Evolutionary conservation across 345 rosid genomes (phyloP), one percentile per base, ranked within the genome.

Genomic region (Eucalyptus pauciflora): DNA sequence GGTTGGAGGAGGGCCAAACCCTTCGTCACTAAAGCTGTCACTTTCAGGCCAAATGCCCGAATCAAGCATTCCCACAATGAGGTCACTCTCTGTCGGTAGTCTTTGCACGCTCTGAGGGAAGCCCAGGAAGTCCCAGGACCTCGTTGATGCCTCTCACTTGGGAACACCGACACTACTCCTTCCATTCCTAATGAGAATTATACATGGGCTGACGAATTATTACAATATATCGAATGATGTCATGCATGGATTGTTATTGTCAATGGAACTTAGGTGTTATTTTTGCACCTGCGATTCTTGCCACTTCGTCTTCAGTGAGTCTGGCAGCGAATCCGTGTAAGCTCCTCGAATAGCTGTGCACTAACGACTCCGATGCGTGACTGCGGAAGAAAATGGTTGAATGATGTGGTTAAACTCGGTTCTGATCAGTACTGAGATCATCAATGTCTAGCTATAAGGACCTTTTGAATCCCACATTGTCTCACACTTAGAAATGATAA

Each of bases 41-140:
- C 89, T 71, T 81, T 90, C 92, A 1, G 92, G 94, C 92, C 92
- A 92, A 17, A 92, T 88, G 60, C 90, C 88, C 46, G 93, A 89
- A 90, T 90, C 93, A 4, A 92, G 62, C 87, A 91, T 41, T 16
- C 91, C 92, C 29, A 92, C 89, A 50, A 92, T 16, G 15, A 91
- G 89, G 52, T 86, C 85, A 13, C 88, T 91, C 27, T 90, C 91
- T 4, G 80, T 17, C 41, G 90, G 13, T 27, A 52, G 58, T n/a
- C 29, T 60, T 58, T 49, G 76, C 7, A 62, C 85, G 50, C 81
- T 60, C 15, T 43, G 14, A 49, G 91, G 29, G 86, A 93, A 89
- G 46, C 92, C 93, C 58, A 93, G 49, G 71, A 93, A 93, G 86
- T 92, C 92, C 93, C 92, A 93, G 81, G 92, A 90, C 90, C 91